A percentile compares a stretch with the other conserved stretches of the same genome.
phyloP scores from a whole-genome alignment of 2,329 filamentous ascomycete genomes.

The Corinectria fuckeliana region DNA sequence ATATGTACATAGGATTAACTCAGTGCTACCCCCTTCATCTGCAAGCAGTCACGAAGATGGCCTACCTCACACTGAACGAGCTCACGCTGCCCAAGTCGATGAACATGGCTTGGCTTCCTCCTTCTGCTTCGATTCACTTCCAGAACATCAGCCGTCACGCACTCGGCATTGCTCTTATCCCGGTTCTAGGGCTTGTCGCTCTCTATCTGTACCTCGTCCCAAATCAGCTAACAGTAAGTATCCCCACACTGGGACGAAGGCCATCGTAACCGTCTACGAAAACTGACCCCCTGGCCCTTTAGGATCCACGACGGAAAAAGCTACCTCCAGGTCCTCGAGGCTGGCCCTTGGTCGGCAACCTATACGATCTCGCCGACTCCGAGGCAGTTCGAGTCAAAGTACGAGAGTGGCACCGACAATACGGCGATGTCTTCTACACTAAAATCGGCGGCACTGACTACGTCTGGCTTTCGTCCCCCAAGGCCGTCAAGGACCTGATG shows the following conservation, averaged over 20 bases:
- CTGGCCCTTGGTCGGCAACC: slow-evolving; percentile 14
- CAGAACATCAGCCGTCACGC: neutral
- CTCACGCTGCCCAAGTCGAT: neutral
- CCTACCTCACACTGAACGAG: neutral
- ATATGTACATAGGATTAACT: neutral
- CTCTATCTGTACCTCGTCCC: slow-evolving; percentile 7
- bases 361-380: slow-evolving; percentile 11
- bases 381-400: slow-evolving; percentile 10
- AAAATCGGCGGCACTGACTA: slow-evolving; percentile 24
- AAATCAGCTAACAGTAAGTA: neutral
- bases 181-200: neutral
- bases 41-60: neutral
- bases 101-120: neutral
- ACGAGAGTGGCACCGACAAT: slow-evolving; percentile 15
- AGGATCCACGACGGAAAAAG: slow-evolving; percentile 13
- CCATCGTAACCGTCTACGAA: neutral
- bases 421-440: slow-evolving; percentile 22
- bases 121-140: neutral
- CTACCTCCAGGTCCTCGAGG: slow-evolving; percentile 16
- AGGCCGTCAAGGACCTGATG: slow-evolving; percentile 23
- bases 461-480: slow-evolving; percentile 21
- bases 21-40: neutral
- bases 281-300: neutral
- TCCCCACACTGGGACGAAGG: neutral
- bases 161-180: neutral